A percentile compares a stretch with the other conserved stretches of the same genome.
Conservation (phyloP, 495 filamentous ascomycete species). For the Aspergillus asperescens region DNA sequence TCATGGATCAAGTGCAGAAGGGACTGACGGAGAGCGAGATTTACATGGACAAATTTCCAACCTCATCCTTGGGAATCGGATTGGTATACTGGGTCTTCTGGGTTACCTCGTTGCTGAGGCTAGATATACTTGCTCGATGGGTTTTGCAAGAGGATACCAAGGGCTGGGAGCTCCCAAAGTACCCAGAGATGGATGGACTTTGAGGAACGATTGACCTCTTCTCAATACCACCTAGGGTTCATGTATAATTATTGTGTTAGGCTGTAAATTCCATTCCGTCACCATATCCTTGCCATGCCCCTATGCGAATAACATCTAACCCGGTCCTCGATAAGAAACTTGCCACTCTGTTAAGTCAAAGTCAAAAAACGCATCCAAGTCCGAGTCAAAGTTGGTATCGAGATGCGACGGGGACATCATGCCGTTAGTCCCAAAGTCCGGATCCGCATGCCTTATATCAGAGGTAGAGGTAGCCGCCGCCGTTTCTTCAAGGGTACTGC, state of each 20-base stretch:
- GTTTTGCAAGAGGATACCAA: constrained; percentile 32
- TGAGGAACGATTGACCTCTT: too few species aligned
- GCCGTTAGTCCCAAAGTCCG: not conserved
- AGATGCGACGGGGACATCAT: not conserved
- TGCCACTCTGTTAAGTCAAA: not conserved
- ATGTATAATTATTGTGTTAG: not conserved
- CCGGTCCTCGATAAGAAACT: not conserved
- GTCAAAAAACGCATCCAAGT: not conserved
- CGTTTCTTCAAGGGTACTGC: constrained; percentile 19
- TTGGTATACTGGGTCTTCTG: constrained; percentile 28
- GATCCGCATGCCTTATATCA: not conserved
- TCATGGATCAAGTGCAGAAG: constrained; percentile 37
- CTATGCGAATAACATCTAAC: too few species aligned
- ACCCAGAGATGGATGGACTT: constrained; percentile 20
- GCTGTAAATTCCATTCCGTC: not conserved
- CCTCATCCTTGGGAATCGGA: constrained; percentile 24
- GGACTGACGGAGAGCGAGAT: constrained; percentile 18
- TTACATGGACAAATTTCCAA: constrained; percentile 18
- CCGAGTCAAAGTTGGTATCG: not conserved
- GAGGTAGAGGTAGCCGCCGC: not conserved
- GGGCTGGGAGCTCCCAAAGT: constrained; percentile 40
- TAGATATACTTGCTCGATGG: constrained; percentile 30
- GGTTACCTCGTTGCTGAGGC: constrained; percentile 26
- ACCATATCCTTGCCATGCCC: too few species aligned
- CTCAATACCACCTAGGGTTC: too few species aligned